Percentiles rank a stretch among this genome's conserved stretches.
Conservation (phyloP, 2,329 filamentous ascomycete species). For the Cylindrodendrum hubeiense region DNA sequence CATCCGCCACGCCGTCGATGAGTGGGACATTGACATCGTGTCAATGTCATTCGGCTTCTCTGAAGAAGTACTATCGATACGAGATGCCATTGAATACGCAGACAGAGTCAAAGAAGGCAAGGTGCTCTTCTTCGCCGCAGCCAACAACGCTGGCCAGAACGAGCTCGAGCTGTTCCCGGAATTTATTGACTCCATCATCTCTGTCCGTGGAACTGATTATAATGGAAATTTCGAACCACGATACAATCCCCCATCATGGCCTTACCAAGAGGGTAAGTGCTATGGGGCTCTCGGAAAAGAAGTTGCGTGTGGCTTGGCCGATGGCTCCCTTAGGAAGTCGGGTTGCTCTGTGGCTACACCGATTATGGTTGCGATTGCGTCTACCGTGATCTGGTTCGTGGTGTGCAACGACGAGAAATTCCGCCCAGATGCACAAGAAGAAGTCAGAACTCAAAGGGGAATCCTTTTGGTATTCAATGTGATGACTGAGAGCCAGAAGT, state of each 20-base stretch:
- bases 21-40: neutral
- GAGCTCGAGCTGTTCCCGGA: constrained; percentile 7
- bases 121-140: constrained; percentile 14
- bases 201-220: neutral
- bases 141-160: neutral
- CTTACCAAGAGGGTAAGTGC: neutral
- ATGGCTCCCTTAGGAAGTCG: neutral
- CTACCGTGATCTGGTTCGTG: neutral
- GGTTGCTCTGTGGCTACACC: constrained; percentile 2
- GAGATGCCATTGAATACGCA: neutral
- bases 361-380: neutral
- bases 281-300: neutral
- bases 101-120: neutral
- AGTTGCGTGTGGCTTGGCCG: neutral
- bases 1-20: neutral
- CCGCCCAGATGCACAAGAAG: too few relatives aligned
- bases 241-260: neutral
- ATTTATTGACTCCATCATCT: neutral
- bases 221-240: neutral
- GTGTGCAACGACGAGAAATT: too few relatives aligned
- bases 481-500: too few relatives aligned
- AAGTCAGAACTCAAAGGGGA: too few relatives aligned
- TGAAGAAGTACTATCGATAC: neutral
- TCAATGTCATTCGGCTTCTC: neutral
- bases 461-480: too few relatives aligned